Evolutionary conservation across 164 flowering plant genomes (phyloP).

Genomic region (Vitis cinerea): DNA sequence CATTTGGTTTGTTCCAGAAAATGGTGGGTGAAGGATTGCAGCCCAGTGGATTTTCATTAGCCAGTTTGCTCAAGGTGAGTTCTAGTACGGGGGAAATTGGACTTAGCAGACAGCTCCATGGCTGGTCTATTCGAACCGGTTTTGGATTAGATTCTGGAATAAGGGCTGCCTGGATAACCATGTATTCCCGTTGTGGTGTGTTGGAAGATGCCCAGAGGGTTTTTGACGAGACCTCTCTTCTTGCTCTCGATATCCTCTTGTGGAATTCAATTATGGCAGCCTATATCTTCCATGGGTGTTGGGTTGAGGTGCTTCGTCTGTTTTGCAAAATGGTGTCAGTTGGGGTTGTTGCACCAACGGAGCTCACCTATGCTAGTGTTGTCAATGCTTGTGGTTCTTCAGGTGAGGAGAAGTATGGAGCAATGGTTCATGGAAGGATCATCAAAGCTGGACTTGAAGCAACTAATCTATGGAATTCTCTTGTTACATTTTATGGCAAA

Average conservation of each 20-base stretch:
- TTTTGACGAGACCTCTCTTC: constrained; percentile 16
- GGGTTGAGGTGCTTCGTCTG: constrained; percentile 17
- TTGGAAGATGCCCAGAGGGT: constrained; percentile 27
- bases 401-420: constrained; percentile 26
- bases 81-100: constrained; percentile 14
- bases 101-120: constrained; percentile 30
- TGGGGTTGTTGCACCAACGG: constrained; percentile 20
- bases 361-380: constrained; percentile 28
- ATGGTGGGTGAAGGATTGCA: constrained; percentile 21
- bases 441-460: constrained; percentile 23
- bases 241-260: constrained; percentile 9
- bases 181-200: constrained; percentile 26
- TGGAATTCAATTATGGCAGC: constrained; percentile 34
- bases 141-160: constrained; percentile 12
- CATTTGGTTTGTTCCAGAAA: constrained; percentile 12
- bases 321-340: constrained; percentile 21
- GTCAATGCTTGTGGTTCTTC: constrained; percentile 26
- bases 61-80: constrained; percentile 24
- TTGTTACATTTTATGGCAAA: constrained; percentile 29
- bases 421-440: constrained; percentile 27
- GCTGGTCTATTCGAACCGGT: constrained; percentile 27
- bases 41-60: constrained; percentile 22
- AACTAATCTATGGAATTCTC: constrained; percentile 29
- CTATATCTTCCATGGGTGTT: constrained; percentile 17
- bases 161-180: constrained; percentile 22